Base-by-base conservation (phyloP, 768 basidiomycete species). In the Hericium rajendrae region DNA sequence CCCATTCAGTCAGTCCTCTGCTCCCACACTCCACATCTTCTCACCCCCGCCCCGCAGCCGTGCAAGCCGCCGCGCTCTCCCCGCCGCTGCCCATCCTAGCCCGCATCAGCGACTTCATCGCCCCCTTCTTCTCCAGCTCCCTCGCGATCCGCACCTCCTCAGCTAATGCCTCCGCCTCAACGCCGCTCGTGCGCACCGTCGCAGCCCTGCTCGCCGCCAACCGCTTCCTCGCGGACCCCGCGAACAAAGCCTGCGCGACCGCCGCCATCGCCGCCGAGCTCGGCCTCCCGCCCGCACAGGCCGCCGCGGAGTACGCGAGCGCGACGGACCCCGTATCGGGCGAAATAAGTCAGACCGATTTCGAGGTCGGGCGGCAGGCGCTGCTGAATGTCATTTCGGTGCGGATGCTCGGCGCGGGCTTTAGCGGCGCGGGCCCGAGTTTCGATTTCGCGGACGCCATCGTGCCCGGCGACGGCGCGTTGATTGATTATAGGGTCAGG, bases 71-170 rank as follows among this genome's bases (percentile, higher is more conserved):
- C 6, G 46, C 55, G 26, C 22, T 39, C 16, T 28, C 46, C 22
- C 48, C 55, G 37, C 55, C 55, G 11, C 48, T 51, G 5, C 46
- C 55, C 37, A 51, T 56, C 37, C 55, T 56, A 26, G 55, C 55
- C 2, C 55, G 55, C 38, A 20, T 51, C 20, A 32, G 26, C 55
- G 55, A 56, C 55, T 56, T 56, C 49, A 40, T 56, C 12, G 48
- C 46, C 8, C 55, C 55, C 18, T 51, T 56, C 48, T 49, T 51
- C 49, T 56, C 55, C 10, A 56, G 24, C 38, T 48, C 55, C 2
- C 15, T 56, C 4, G 48, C 55, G 12, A 51, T 56, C 24, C 48
- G 48, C 26, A 20, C 48, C 49, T 12, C n/a, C 8, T 24, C 22
- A 1, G 48, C 55, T 1, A 26, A 48, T 3, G 3, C 2, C 10